phyloP scores from a whole-genome alignment of 129 eudicot genomes.

The Escallonia herrerae region DNA sequence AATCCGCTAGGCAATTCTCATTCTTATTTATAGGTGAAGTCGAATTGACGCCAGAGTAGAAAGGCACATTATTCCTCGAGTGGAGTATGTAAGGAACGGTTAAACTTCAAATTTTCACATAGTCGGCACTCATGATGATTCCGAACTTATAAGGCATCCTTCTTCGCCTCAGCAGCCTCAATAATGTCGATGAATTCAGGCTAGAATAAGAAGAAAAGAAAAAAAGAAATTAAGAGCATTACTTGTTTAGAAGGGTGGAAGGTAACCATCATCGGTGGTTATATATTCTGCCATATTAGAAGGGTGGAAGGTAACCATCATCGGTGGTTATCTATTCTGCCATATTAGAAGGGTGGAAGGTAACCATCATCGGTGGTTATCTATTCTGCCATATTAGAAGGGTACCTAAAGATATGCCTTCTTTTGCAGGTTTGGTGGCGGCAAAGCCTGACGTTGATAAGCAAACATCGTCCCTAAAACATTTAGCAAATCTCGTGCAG shows the following conservation, averaged over 20 bases:
- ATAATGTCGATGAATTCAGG: slow-evolving; percentile 92
- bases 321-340: too few relatives aligned
- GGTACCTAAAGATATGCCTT: too few relatives aligned
- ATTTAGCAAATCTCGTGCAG: too few relatives aligned
- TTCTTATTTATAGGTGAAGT: slow-evolving; percentile 16
- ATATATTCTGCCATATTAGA: too few relatives aligned
- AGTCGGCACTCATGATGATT: background rate
- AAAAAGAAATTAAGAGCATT: background rate
- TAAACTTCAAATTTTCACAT: slow-evolving; percentile 27
- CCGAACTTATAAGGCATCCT: slow-evolving; percentile 36
- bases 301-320: too few relatives aligned
- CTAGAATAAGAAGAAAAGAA: slow-evolving; percentile 24
- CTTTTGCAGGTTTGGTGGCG: too few relatives aligned
- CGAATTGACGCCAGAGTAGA: slow-evolving; percentile 1
- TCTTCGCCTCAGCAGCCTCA: slow-evolving; percentile 89
- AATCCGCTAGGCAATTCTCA: background rate
- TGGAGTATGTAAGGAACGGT: slow-evolving; percentile 4
- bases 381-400: too few relatives aligned
- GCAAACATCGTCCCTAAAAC: too few relatives aligned
- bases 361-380: too few relatives aligned
- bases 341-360: background rate
- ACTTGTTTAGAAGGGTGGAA: background rate
- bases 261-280: too few relatives aligned
- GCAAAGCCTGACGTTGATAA: too few relatives aligned
- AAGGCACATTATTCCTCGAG: background rate